Percentiles rank a stretch among this genome's conserved stretches.
Conservation (phyloP, 768 basidiomycete species). For the Solioccasus polychromus region DNA sequence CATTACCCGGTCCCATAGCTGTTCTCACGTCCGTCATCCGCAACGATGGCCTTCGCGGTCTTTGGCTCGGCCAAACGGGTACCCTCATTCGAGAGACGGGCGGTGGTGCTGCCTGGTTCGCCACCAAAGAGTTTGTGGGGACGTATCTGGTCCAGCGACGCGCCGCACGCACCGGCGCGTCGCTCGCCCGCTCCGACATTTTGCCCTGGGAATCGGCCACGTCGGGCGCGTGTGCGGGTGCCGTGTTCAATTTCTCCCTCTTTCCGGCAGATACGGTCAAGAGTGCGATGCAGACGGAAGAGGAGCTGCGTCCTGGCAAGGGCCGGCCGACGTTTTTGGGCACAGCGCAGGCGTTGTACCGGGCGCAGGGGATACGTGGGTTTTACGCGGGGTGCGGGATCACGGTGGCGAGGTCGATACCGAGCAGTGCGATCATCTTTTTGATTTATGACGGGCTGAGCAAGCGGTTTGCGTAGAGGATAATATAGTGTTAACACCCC, state of each 20-base stretch:
- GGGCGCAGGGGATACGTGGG: slow-evolving; percentile 72
- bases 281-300: slow-evolving; percentile 91
- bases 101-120: slow-evolving; percentile 89
- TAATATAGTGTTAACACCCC: slow-evolving; percentile 1
- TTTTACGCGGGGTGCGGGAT: slow-evolving; percentile 93
- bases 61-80: slow-evolving; percentile 97
- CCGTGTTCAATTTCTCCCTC: slow-evolving; percentile 77
- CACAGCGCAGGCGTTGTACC: slow-evolving; percentile 70
- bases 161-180: slow-evolving; percentile 18
- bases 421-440: slow-evolving; percentile 91
- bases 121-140: slow-evolving; percentile 77
- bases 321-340: slow-evolving; percentile 47
- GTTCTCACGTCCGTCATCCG: slow-evolving; percentile 65
- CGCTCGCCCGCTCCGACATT: slow-evolving; percentile 45
- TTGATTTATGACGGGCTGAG: slow-evolving; percentile 83
- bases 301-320: slow-evolving; percentile 68
- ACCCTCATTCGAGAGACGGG: slow-evolving; percentile 93
- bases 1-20: slow-evolving; percentile 70
- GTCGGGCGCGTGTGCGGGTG: slow-evolving; percentile 83
- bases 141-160: slow-evolving; percentile 56
- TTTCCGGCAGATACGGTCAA: slow-evolving; percentile 97
- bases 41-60: slow-evolving; percentile 69
- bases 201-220: slow-evolving; percentile 79
- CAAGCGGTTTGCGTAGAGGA: slow-evolving; percentile 43
- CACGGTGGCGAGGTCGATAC: slow-evolving; percentile 80